Percentiles rank a stretch among this genome's conserved stretches.
phyloP scores from a whole-genome alignment of 805 yeast genomes.

The Metschnikowia orientalis region DNA sequence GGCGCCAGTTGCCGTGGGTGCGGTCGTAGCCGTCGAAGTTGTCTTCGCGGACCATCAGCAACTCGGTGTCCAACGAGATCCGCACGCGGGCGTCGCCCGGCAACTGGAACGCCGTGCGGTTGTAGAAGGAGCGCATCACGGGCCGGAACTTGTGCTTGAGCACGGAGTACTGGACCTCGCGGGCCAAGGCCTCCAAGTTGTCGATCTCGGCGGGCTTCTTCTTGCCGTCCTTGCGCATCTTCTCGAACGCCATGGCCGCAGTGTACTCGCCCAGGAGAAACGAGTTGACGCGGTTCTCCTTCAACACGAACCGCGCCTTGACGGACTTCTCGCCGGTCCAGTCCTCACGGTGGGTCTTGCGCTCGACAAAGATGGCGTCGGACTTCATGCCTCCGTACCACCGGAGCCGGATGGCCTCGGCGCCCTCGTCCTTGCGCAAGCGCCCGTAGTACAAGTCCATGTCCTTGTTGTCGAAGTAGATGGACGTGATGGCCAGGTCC shows the following conservation, averaged over 20 bases:
- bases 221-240: slow-evolving; percentile 88
- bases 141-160: slow-evolving; percentile 84
- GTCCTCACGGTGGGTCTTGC: slow-evolving; percentile 98
- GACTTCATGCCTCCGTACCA: slow-evolving; percentile 99
- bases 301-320: slow-evolving; percentile 90
- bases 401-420: slow-evolving; percentile 95
- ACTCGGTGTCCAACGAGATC: slow-evolving; percentile 94
- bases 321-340: slow-evolving; percentile 99
- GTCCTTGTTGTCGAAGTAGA: slow-evolving; percentile 85
- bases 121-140: slow-evolving; percentile 91
- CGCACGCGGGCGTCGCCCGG: slow-evolving; percentile 99
- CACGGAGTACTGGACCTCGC: slow-evolving; percentile 88
- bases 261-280: slow-evolving; percentile 82
- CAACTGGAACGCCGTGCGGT: slow-evolving; percentile 97
- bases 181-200: slow-evolving; percentile 84
- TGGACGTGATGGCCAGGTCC: slow-evolving; percentile 95
- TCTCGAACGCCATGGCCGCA: slow-evolving; percentile 85
- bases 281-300: slow-evolving; percentile 84
- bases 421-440: slow-evolving; percentile 94
- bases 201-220: slow-evolving; percentile 85
- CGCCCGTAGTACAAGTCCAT: slow-evolving; percentile 93
- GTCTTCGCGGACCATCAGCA: slow-evolving; percentile 97
- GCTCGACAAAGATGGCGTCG: slow-evolving; percentile 89
- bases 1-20: slow-evolving; percentile 92
- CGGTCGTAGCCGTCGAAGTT: slow-evolving; percentile 90